phyloP scores from a whole-genome alignment of 2,329 filamentous ascomycete genomes.

The Clarireedia monteithiana region DNA sequence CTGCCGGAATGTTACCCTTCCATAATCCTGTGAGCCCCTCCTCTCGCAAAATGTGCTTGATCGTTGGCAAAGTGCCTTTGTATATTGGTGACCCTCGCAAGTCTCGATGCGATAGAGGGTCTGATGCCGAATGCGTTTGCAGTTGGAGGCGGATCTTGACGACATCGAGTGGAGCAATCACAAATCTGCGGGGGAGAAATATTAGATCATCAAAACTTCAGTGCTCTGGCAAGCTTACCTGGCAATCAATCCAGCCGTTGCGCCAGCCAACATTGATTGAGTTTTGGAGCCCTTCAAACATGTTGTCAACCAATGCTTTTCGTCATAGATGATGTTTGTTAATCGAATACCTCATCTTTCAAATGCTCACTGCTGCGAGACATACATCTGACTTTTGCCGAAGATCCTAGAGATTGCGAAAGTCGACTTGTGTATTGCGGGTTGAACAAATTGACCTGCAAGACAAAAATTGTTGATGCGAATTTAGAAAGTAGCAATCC shows the following conservation, averaged over 20 bases:
- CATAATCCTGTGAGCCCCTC: slow-evolving; percentile 85
- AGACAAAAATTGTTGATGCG: too few relatives aligned
- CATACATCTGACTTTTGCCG: slow-evolving; percentile 14
- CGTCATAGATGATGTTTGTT: neutral
- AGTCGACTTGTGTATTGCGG: neutral
- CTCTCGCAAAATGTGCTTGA: slow-evolving; percentile 66
- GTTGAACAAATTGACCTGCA: too few relatives aligned
- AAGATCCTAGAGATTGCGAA: neutral
- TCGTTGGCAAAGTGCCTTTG: slow-evolving; percentile 69
- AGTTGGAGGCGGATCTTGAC: slow-evolving; percentile 97
- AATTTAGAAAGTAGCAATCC: neutral
- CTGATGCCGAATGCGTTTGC: slow-evolving; percentile 70
- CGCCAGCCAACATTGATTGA: slow-evolving; percentile 60
- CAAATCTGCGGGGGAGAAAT: slow-evolving; percentile 52
- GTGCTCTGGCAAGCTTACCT: slow-evolving; percentile 42
- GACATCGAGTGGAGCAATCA: slow-evolving; percentile 91
- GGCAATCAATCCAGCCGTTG: slow-evolving; percentile 76
- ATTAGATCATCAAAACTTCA: neutral
- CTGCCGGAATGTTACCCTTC: slow-evolving; percentile 97
- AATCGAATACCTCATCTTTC: slow-evolving; percentile 15
- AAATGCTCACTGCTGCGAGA: slow-evolving; percentile 30
- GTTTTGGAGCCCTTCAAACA: slow-evolving; percentile 50
- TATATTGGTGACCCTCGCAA: slow-evolving; percentile 47
- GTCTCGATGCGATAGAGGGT: slow-evolving; percentile 52
- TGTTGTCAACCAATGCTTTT: slow-evolving; percentile 7